Conservation (phyloP, 1,284 basidiomycete genomes). For the Rhizoctonia solani region DNA sequence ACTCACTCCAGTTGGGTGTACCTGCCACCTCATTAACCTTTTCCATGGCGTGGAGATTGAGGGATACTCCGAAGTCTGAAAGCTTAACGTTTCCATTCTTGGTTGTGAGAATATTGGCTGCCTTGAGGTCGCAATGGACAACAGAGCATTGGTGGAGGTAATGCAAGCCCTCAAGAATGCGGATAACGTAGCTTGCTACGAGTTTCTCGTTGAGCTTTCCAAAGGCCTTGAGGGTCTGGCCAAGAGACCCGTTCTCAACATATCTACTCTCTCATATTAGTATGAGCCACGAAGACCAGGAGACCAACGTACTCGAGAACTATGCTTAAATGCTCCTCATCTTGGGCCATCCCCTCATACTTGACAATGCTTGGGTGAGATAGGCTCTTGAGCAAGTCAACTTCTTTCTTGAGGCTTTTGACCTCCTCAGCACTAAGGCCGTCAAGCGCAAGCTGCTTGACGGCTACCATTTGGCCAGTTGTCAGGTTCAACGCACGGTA, state of each 20-base stretch:
- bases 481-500: conserved; percentile 91
- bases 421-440: conserved; percentile 86
- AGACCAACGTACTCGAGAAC: conserved; percentile 74
- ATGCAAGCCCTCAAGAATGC: conserved; percentile 89
- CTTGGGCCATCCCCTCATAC: conserved; percentile 93
- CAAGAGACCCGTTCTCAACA: conserved; percentile 91
- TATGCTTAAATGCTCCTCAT: conserved; percentile 84
- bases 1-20: conserved; percentile 89
- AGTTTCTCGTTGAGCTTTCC: conserved; percentile 89
- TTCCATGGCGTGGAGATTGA: conserved; percentile 95
- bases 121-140: conserved; percentile 93
- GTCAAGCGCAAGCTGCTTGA: conserved; percentile 87
- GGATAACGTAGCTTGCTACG: conserved; percentile 87
- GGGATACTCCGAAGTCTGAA: conserved; percentile 98
- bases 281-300: background rate
- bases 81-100: conserved; percentile 97
- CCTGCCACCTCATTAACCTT: conserved; percentile 72
- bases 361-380: conserved; percentile 93
- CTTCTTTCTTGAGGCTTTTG: conserved; percentile 85
- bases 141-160: conserved; percentile 80
- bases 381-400: conserved; percentile 85
- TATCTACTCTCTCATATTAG: conserved; percentile 56
- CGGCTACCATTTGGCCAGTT: conserved; percentile 92
- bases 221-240: conserved; percentile 87
- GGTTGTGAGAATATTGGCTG: conserved; percentile 97